Percentiles rank a stretch among this genome's conserved stretches.
Conservation (phyloP, 1,284 basidiomycete species). For the Cutaneotrichosporon mucoides region DNA sequence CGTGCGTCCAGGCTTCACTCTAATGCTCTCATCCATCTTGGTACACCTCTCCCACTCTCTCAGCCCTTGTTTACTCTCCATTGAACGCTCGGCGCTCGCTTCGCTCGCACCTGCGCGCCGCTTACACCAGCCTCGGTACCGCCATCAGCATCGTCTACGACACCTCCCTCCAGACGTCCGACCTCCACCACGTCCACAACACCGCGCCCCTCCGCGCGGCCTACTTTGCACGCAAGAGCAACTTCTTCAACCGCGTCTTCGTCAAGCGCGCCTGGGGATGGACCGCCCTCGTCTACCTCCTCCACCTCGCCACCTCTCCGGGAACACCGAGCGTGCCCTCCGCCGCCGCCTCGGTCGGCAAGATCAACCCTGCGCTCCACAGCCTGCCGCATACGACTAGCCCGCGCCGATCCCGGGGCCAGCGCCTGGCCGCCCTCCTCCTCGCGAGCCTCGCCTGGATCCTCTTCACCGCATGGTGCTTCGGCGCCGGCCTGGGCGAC, state of each 20-base stretch:
- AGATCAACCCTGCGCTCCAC: slow-evolving; percentile 37
- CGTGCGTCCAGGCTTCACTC: too few species aligned
- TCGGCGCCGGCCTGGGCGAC: slow-evolving; percentile 77
- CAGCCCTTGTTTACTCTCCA: too few species aligned
- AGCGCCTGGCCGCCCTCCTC: slow-evolving; percentile 59
- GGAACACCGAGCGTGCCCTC: neutral
- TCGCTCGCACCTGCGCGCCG: neutral
- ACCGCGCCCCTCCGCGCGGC: slow-evolving; percentile 42
- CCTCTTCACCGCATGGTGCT: slow-evolving; percentile 82
- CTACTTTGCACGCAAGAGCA: slow-evolving; percentile 78
- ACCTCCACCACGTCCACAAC: slow-evolving; percentile 54
- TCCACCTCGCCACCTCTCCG: slow-evolving; percentile 36
- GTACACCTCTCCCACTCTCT: too few species aligned
- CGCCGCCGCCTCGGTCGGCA: neutral
- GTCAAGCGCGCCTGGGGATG: slow-evolving; percentile 91
- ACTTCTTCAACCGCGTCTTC: slow-evolving; percentile 76
- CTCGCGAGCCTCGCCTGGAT: slow-evolving; percentile 67
- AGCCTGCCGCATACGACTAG: slow-evolving; percentile 35
- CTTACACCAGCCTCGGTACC: slow-evolving; percentile 29
- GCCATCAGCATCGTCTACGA: slow-evolving; percentile 59
- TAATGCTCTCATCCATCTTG: too few species aligned
- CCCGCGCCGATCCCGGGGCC: slow-evolving; percentile 46
- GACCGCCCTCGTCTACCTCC: slow-evolving; percentile 68
- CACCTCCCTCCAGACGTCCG: slow-evolving; percentile 39
- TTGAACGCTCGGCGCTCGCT: too few species aligned